Evolutionary conservation across 2,329 filamentous ascomycete genomes (phyloP).

Genomic region (Nannizziopsis arthrosporioides): DNA sequence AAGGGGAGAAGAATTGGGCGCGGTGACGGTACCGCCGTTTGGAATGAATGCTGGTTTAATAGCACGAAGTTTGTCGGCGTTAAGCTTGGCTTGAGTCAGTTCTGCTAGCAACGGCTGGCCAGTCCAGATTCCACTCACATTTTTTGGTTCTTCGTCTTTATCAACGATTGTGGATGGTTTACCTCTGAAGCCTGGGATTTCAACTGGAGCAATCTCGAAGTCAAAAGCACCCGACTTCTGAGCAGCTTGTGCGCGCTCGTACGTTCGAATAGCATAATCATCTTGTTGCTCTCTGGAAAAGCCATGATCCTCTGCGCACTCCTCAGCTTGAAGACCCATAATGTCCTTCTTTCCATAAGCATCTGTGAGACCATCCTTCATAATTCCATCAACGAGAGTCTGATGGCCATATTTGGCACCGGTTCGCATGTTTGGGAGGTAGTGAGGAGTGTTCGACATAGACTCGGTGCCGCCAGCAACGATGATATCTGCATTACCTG

Average conservation of each 20-base stretch:
- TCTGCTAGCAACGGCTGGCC: neutral
- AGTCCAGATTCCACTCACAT: conserved; percentile 39
- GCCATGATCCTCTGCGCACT: conserved; percentile 73
- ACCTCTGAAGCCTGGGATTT: conserved; percentile 75
- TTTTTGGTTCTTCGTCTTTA: conserved; percentile 91
- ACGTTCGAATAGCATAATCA: conserved; percentile 87
- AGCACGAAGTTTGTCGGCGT: conserved; percentile 66
- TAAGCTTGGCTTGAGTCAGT: conserved; percentile 40
- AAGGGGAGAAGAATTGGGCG: conserved; percentile 89
- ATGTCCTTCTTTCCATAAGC: conserved; percentile 86
- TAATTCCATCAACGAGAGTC: conserved; percentile 74
- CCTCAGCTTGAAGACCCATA: conserved; percentile 88
- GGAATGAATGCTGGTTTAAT: conserved; percentile 77
- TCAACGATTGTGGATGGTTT: conserved; percentile 74
- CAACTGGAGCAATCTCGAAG: conserved; percentile 77
- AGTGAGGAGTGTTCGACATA: conserved; percentile 97
- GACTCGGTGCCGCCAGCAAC: conserved; percentile 93
- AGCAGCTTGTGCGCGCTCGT: conserved; percentile 84
- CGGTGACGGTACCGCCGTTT: conserved; percentile 72
- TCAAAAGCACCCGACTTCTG: conserved; percentile 70
- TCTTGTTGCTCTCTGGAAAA: conserved; percentile 81
- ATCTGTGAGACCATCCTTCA: conserved; percentile 90
- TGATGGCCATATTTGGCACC: conserved; percentile 93
- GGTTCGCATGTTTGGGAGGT: conserved; percentile 73
- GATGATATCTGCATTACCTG: conserved; percentile 81